phyloP scores from a whole-genome alignment of 2,329 filamentous ascomycete genomes.

The Coniochaeta hoffmannii region DNA sequence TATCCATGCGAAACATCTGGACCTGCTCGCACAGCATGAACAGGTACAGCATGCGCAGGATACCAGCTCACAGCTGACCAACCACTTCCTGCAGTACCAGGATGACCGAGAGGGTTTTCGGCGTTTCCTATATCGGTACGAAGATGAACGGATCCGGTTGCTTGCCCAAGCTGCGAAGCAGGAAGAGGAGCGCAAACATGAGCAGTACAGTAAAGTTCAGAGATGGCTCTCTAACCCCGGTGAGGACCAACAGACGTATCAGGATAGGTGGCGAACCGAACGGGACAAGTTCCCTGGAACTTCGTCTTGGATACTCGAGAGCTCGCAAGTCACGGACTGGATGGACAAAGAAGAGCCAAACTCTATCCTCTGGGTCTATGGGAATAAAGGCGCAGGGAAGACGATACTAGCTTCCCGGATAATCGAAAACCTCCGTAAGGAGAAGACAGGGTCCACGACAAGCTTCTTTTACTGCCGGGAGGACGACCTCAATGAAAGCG shows the following conservation, averaged over 20 bases:
- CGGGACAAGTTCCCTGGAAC: constrained; percentile 10
- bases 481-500: constrained; percentile 15
- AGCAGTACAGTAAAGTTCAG: constrained; percentile 8
- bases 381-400: constrained; percentile 30
- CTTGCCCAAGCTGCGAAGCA: not conserved
- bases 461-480: constrained; percentile 35
- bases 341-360: constrained; percentile 12
- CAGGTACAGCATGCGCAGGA: not conserved
- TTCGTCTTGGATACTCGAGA: constrained; percentile 13
- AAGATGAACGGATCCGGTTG: constrained; percentile 7
- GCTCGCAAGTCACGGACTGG: constrained; percentile 13
- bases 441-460: constrained; percentile 12
- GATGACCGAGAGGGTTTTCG: constrained; percentile 6
- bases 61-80: constrained; percentile 5
- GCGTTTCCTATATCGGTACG: constrained; percentile 9
- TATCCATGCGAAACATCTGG: not conserved
- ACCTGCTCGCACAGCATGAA: not conserved
- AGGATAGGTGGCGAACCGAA: constrained; percentile 5
- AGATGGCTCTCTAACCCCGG: constrained; percentile 12
- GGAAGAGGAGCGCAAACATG: constrained; percentile 8
- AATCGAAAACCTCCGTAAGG: constrained; percentile 20
- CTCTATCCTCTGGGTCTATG: constrained; percentile 24
- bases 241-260: constrained; percentile 7
- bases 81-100: constrained; percentile 9
- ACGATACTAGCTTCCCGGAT: constrained; percentile 31